Evolutionary conservation across 2,329 filamentous ascomycete genomes (phyloP).

Genomic region (Emmonsiellopsis sp.): DNA sequence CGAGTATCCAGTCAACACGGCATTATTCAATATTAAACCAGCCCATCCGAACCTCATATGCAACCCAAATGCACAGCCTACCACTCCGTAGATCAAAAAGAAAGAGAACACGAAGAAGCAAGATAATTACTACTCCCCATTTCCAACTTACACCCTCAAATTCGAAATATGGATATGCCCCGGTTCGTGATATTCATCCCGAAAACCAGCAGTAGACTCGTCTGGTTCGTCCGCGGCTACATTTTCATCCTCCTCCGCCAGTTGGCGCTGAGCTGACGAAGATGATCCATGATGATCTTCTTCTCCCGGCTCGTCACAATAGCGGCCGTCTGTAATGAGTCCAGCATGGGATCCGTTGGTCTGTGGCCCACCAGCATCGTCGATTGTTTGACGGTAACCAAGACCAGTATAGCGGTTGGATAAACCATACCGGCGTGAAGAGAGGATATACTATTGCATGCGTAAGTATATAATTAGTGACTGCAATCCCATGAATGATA

Average conservation of each 20-base stretch:
- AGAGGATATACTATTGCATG: background rate
- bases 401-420: background rate
- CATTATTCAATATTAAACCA: too few relatives aligned
- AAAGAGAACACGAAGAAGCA: background rate
- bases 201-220: too few relatives aligned
- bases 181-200: too few relatives aligned
- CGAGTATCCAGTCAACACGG: too few relatives aligned
- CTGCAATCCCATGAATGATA: too few relatives aligned
- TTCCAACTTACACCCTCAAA: background rate
- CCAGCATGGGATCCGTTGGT: background rate
- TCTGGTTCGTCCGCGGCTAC: too few relatives aligned
- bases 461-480: background rate
- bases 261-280: background rate
- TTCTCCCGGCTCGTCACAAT: background rate
- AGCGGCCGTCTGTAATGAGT: background rate
- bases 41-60: too few relatives aligned
- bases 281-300: background rate
- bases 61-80: too few relatives aligned
- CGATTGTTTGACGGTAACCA: background rate
- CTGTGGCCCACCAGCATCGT: background rate
- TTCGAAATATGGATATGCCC: background rate
- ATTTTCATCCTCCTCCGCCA: too few relatives aligned
- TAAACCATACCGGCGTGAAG: background rate
- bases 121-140: background rate
- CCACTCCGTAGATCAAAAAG: background rate